Base-by-base conservation (phyloP, 2,329 filamentous ascomycete species). In the Stemphylium vesicarium region DNA sequence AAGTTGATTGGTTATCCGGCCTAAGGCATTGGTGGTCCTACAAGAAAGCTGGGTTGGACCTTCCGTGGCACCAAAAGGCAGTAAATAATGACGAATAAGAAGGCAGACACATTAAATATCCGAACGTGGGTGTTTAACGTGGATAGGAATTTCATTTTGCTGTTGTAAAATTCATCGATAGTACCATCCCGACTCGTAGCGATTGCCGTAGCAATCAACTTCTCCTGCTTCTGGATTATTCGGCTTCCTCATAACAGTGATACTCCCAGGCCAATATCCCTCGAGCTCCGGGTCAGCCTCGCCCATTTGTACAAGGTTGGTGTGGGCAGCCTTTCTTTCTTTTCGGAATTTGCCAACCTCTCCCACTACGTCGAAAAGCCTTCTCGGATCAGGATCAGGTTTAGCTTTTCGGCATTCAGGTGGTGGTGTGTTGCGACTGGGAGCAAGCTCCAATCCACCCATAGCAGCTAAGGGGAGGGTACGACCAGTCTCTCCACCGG, bases 181-280 rank as follows among this genome's bases (percentile, higher is more conserved):
- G 20, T 81, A 64, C 66, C 81, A 83, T 3, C 80, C 81, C 53
- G 78, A 79, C 63, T 83, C 79, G 57, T 81, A 84, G 51, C 79
- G 78, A 66, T 84, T 84, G 3, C 82, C 81, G 69, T 82, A 84
- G 63, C 80, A 80, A 35, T 83, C 80, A 26, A 72, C 39, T 42
- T 77, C 73, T 10, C 79, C 79, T 42, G 68, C 78, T 47, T 78
- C 73, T 10, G 69, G 65, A 48, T 77, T 72, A 0, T 70, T 71
- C 11, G 71, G 68, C 13, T 72, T 71, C n/a, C 84, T 75, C n/a
- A 87, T 74, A 26, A 87, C 78, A 48, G 82, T 83, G 20, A 88
- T 79, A 31, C 84, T 77, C 5, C 85, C 85, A 26, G 81, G 79
- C 85, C 85, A 88, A 59, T 84, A 79, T 0, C 85, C 85, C 51